These are phyloP conservation scores for Scopulariopsis brevicaulis DNA, from an alignment of 2,329 filamentous ascomycete genomes.

Conservation along the genomic window DNA sequence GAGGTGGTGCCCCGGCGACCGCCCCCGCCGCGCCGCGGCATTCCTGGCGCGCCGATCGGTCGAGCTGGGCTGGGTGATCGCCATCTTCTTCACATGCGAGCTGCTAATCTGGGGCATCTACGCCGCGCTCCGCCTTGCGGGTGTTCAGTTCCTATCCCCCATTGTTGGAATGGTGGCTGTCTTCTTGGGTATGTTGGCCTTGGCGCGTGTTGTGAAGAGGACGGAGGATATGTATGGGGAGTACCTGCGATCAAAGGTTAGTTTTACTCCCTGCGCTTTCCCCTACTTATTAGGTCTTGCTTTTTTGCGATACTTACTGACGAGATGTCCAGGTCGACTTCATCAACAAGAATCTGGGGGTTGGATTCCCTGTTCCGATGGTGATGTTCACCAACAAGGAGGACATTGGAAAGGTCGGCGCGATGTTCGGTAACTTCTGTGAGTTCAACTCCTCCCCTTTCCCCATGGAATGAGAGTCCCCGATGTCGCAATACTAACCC, in stretches of 20 bases:
- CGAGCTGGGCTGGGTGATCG: constrained; percentile 13
- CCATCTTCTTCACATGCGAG: constrained; percentile 28
- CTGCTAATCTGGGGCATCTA: constrained; percentile 33
- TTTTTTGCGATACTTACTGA: neutral
- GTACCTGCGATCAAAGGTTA: constrained; percentile 21
- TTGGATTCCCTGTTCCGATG: constrained; percentile 38
- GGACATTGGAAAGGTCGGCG: constrained; percentile 23
- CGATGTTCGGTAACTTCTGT: constrained; percentile 33
- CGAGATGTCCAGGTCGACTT: constrained; percentile 28
- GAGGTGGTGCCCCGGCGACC: neutral
- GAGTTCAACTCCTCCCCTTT: constrained; percentile 5
- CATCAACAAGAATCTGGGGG: constrained; percentile 36
- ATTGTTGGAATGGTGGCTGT: constrained; percentile 34
- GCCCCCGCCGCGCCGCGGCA: neutral
- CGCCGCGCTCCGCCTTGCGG: constrained; percentile 16
- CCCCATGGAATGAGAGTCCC: neutral
- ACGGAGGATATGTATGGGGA: constrained; percentile 16
- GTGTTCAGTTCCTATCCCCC: constrained; percentile 31
- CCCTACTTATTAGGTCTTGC: neutral
- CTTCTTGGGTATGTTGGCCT: constrained; percentile 20
- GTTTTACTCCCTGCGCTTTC: neutral
- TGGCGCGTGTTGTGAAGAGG: constrained; percentile 8
- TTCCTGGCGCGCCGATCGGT: neutral
- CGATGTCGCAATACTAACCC: neutral
- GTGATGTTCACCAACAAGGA: constrained; percentile 28